A percentile compares a stretch with the other conserved stretches of the same genome.
Evolutionary conservation across 2,329 filamentous ascomycete species (phyloP).

Genomic region (Monosporascus cannonballus): DNA sequence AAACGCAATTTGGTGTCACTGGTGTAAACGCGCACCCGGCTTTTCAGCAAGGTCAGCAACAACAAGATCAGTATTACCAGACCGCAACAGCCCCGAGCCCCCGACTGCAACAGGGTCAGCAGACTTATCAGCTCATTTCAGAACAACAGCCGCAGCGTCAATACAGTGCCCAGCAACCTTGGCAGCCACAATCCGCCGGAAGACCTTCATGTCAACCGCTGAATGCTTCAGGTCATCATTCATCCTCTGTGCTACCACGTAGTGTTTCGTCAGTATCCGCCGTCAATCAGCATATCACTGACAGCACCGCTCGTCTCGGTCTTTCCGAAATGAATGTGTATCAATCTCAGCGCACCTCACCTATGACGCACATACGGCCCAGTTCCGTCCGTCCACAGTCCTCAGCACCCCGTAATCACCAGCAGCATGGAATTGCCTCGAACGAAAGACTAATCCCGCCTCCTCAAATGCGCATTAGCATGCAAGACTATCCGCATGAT

Average conservation of each 20-base stretch:
- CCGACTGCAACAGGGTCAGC: constrained; percentile 7
- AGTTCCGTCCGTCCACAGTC: constrained; percentile 1
- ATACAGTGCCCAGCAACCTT: not conserved
- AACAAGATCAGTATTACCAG: constrained; percentile 7
- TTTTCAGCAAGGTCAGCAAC: constrained; percentile 3
- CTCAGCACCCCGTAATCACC: no score
- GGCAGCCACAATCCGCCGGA: not conserved
- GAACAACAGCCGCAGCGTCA: constrained; percentile 2
- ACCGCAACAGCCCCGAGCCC: constrained; percentile 4
- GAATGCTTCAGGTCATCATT: not conserved
- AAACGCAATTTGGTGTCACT: constrained; percentile 4
- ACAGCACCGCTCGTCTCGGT: not conserved
- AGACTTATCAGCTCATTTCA: constrained; percentile 5
- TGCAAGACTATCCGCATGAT: constrained; percentile 33
- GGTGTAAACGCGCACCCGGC: not conserved
- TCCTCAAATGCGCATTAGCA: constrained; percentile 12
- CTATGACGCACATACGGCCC: constrained; percentile 1
- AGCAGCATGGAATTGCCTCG: not conserved
- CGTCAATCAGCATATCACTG: not conserved
- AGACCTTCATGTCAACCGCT: not conserved
- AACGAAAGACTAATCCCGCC: constrained; percentile 17
- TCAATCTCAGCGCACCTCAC: not conserved
- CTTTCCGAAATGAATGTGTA: not conserved
- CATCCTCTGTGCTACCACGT: constrained; percentile 2
- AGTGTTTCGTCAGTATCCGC: constrained; percentile 4